A percentile compares a stretch with the other conserved stretches of the same genome.
These are phyloP conservation scores for Leishmania turanica DNA, from an alignment of 208 protist genomes.

Conservation along the genomic window DNA sequence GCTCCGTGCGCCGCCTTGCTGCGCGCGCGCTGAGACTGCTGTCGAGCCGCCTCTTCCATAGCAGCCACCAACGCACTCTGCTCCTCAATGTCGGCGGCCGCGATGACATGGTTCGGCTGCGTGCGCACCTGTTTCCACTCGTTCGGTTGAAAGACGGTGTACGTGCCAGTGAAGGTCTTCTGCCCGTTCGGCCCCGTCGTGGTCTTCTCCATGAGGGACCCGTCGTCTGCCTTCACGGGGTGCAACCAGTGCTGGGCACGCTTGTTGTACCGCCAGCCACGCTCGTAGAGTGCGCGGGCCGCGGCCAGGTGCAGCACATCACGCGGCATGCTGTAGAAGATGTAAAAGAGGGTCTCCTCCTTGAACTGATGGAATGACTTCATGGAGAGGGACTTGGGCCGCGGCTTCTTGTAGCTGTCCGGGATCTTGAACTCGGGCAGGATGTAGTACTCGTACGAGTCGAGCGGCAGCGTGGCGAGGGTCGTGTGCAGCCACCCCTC, in stretches of 20 bases:
- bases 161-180: conserved; percentile 33
- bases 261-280: conserved; percentile 93
- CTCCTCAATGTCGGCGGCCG: conserved; percentile 51
- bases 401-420: conserved; percentile 80
- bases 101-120: conserved; percentile 45
- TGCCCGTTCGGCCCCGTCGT: conserved; percentile 16
- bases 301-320: conserved; percentile 96
- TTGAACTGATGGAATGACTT: conserved; percentile 91
- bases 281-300: conserved; percentile 91
- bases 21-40: conserved; percentile 37
- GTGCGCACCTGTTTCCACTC: conserved; percentile 60
- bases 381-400: conserved; percentile 72
- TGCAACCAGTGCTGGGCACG: conserved; percentile 71
- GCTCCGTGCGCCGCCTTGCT: conserved; percentile 23
- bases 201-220: conserved; percentile 22
- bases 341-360: conserved; percentile 98
- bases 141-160: conserved; percentile 70
- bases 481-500: conserved; percentile 75
- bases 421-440: conserved; percentile 80
- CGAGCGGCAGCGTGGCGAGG: conserved; percentile 65
- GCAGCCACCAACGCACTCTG: conserved; percentile 44
- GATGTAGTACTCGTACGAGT: conserved; percentile 64
- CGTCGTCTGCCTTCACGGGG: conserved; percentile 26
- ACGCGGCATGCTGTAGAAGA: conserved; percentile 98
- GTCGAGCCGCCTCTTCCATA: conserved; percentile 46